Base-by-base conservation (phyloP, 352 stramenopile species). In the Blastocystis sp. region DNA sequence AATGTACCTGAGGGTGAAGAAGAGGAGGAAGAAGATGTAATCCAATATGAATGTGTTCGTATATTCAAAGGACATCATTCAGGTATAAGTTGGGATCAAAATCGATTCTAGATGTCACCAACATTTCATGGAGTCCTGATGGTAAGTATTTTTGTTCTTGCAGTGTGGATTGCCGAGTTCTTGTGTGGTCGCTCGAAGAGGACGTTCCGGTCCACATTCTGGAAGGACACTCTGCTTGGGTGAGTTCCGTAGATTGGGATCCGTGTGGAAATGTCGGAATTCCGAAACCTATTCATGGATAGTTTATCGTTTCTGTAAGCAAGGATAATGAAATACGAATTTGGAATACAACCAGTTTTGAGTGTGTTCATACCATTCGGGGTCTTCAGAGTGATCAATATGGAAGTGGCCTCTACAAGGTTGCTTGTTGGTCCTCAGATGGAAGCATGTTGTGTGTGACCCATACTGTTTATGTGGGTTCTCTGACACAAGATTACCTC, bases 111-210 rank as follows among this genome's bases (percentile, higher is more conserved):
- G 71, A 83, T 66, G 71, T 83, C 0, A 66, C 71, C 4, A n/a
- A 65, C 24, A 19, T 83, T 9, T 65, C 24, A 19, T 83, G 71
- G 71, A 83, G 71, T 83, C 71, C 71, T n/a, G 71, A 83, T 56
- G 51, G 71, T 29, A 52, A 42, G 16, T 66, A 65, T 39, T n/a
- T 83, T 32, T 83, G 71, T 42, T 83, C 71, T 16, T 63, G 46
- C n/a, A 65, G 42, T 42, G 46, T 83, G 0, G 71, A 83, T 42
- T 83, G 71, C 5, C 71, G 58, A 12, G 19, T 83, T 54, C 43
- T 83, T 16, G 49, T 83, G 6, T 83, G 71, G 71, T 37, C 46
- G 0, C 71, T 83, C 4, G 71, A 66, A 29, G 27, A 43, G 6
- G 32, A 57, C 0, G 46, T 12, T 19, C 51, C 71, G 1, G 27